These are phyloP conservation scores for Metschnikowia hibisci DNA, from an alignment of 805 yeast species.

Conservation along the genomic window DNA sequence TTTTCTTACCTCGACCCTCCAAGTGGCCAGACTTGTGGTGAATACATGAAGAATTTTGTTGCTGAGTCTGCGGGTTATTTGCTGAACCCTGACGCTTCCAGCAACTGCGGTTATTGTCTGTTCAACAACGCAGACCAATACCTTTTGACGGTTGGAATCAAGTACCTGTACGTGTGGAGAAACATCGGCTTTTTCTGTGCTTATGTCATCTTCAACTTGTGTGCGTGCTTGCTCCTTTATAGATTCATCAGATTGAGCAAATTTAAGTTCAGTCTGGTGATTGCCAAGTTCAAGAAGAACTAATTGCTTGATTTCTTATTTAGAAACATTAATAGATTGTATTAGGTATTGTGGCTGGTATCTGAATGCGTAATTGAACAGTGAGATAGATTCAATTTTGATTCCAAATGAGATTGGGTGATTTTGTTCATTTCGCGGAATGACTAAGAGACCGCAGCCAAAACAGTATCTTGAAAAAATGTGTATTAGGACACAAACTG, in stretches of 20 bases:
- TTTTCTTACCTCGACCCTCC: slow-evolving; percentile 49
- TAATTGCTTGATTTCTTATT: not conserved
- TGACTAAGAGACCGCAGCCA: no score
- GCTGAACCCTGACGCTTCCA: slow-evolving; percentile 10
- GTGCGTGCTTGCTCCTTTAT: slow-evolving; percentile 12
- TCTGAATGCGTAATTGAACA: no score
- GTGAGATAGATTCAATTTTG: no score
- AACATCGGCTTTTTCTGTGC: slow-evolving; percentile 15
- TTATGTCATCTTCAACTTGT: slow-evolving; percentile 13
- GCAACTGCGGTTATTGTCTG: slow-evolving; percentile 13
- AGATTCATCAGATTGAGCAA: slow-evolving; percentile 12
- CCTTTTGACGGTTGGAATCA: slow-evolving; percentile 9
- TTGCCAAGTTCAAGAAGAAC: slow-evolving; percentile 3
- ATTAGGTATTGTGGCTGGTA: not conserved
- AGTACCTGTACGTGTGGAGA: slow-evolving; percentile 14
- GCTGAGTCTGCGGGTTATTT: slow-evolving; percentile 11
- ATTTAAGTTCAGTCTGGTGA: not conserved
- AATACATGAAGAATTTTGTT: slow-evolving; percentile 11
- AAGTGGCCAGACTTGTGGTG: slow-evolving; percentile 16
- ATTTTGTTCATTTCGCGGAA: no score
- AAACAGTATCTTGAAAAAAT: no score
- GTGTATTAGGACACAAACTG: no score
- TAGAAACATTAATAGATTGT: not conserved
- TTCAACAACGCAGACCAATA: slow-evolving; percentile 11
- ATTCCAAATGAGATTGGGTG: no score